These are phyloP conservation scores for Lanmaoa rubissima DNA, from an alignment of 768 basidiomycete genomes.

Conservation along the genomic window DNA sequence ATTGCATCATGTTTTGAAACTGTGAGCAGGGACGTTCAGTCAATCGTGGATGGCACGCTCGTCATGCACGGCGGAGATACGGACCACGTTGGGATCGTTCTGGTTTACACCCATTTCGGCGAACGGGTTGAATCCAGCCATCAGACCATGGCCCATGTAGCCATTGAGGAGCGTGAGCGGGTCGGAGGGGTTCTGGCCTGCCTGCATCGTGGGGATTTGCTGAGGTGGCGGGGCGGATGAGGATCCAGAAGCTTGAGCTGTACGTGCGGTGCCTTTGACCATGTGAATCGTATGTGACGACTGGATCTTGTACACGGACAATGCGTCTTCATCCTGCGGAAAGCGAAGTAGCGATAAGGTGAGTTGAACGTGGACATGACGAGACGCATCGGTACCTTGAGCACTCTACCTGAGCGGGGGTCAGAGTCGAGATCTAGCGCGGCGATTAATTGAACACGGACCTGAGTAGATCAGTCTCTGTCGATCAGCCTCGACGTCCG, in stretches of 20 bases:
- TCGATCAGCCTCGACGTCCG: conserved; percentile 81
- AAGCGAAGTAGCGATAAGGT: conserved; percentile 7
- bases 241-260: conserved; percentile 33
- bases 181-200: conserved; percentile 86
- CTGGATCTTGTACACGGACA: conserved; percentile 89
- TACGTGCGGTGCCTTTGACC: conserved; percentile 80
- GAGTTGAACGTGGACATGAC: neutral
- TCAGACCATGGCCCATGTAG: conserved; percentile 70
- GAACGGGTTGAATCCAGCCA: conserved; percentile 92
- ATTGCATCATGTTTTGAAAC: conserved; percentile 85
- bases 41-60: neutral
- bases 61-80: conserved; percentile 19
- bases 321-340: conserved; percentile 72
- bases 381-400: conserved; percentile 50
- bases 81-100: conserved; percentile 92
- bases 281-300: conserved; percentile 87
- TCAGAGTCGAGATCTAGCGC: neutral
- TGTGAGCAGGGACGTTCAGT: conserved; percentile 26
- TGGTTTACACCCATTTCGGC: conserved; percentile 85
- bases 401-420: conserved; percentile 53
- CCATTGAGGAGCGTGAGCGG: conserved; percentile 83
- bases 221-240: conserved; percentile 41
- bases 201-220: conserved; percentile 76
- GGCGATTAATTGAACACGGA: conserved; percentile 29
- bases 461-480: conserved; percentile 95